Evolutionary conservation across 2,329 filamentous ascomycete species (phyloP).

Genomic region (Ascosphaera acerosa): DNA sequence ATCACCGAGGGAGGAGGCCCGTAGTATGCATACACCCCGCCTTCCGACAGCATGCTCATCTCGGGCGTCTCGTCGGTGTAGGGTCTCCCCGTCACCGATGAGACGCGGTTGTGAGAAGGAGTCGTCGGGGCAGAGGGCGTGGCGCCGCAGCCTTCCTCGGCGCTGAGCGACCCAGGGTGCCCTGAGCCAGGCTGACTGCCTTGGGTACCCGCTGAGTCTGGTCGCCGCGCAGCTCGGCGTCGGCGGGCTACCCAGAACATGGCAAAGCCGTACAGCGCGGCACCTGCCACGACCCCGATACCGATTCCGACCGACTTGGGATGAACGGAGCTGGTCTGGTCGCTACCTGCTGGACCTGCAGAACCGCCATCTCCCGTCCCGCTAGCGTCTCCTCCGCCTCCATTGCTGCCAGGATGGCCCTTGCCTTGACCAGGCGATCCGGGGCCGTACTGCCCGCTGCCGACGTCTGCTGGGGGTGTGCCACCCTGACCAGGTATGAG

Average conservation of each 20-base stretch:
- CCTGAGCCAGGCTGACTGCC: no score
- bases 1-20: neutral
- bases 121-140: neutral
- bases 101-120: neutral
- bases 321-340: conserved; percentile 14
- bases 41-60: neutral
- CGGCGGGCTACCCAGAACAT: conserved; percentile 85
- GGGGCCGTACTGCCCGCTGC: conserved; percentile 21
- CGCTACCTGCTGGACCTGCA: conserved; percentile 25
- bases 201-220: neutral
- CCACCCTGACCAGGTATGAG: conserved; percentile 26
- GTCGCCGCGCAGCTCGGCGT: conserved; percentile 38
- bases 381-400: conserved; percentile 15
- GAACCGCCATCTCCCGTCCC: conserved; percentile 8
- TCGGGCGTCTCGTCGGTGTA: neutral
- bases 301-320: conserved; percentile 38
- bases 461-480: conserved; percentile 5
- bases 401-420: conserved; percentile 17
- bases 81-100: neutral
- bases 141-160: neutral
- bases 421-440: conserved; percentile 8
- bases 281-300: conserved; percentile 50
- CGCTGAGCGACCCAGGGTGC: neutral
- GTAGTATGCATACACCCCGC: neutral
- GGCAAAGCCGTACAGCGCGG: conserved; percentile 68